phyloP scores from a whole-genome alignment of 78 protist genomes.

The Dictyostelium intermedium region DNA sequence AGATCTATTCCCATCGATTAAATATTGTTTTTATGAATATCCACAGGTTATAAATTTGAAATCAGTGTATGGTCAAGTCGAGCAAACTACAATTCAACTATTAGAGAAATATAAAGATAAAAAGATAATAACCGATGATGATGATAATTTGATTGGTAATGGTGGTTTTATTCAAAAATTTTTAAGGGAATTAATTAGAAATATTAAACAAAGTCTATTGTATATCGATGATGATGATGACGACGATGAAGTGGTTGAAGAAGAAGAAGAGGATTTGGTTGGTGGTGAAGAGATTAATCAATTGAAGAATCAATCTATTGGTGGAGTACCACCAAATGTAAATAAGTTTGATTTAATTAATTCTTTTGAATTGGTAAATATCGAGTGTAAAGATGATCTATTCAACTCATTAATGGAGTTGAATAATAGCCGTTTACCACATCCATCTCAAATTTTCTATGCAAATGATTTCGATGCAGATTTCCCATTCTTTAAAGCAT shows the following conservation, averaged over 20 bases:
- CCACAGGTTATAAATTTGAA: neutral
- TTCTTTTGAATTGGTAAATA: neutral
- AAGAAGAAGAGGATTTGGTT: neutral
- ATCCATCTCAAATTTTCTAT: constrained; percentile 54
- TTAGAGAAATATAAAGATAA: neutral
- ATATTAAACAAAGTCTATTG: neutral
- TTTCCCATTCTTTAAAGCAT: neutral
- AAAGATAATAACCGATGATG: neutral
- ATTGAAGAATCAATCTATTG: neutral
- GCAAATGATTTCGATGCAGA: constrained; percentile 21
- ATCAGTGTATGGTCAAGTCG: neutral
- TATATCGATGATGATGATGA: neutral
- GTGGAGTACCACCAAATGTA: neutral
- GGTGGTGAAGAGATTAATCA: neutral
- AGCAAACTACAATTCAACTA: neutral
- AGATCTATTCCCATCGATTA: neutral
- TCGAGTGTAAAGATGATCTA: neutral
- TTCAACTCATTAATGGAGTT: constrained; percentile 1
- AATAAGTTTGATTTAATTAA: neutral
- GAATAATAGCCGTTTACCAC: constrained; percentile 24
- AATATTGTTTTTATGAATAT: constrained; percentile 11
- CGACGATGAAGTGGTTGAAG: neutral
- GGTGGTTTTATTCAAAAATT: neutral
- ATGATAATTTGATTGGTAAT: neutral
- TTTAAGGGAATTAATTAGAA: neutral